A percentile compares a stretch with the other conserved stretches of the same genome.
phyloP scores from a whole-genome alignment of 345 rosid genomes.

The Eucalyptus virginea region DNA sequence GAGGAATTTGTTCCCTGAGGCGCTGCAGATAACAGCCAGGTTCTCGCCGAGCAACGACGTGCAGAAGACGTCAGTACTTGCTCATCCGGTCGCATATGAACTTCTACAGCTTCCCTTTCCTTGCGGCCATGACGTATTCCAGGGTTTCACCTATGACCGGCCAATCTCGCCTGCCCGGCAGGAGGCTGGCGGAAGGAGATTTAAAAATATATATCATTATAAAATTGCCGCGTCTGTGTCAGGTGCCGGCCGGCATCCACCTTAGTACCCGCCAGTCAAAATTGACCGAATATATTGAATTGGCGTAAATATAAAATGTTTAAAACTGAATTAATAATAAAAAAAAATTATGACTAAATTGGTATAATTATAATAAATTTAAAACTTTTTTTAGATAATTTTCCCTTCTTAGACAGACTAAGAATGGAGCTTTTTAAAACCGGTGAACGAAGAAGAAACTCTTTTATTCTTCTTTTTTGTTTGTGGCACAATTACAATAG shows the following conservation, averaged over 20 bases:
- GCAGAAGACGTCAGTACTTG: slow-evolving; percentile 11
- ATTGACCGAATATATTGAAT: fast-evolving
- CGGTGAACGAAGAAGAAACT: too few species aligned
- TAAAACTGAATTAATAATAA: too few species aligned
- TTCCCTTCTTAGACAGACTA: too few species aligned
- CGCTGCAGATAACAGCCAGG: slow-evolving; percentile 11
- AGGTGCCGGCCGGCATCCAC: fast-evolving
- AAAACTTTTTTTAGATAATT: too few species aligned
- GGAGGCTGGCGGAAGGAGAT: background rate
- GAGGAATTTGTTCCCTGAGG: slow-evolving; percentile 12
- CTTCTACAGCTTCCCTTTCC: background rate
- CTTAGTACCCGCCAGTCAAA: fast-evolving
- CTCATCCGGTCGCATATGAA: slow-evolving; percentile 10
- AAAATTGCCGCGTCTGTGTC: fast-evolving
- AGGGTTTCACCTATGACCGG: slow-evolving; percentile 8
- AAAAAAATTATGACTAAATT: too few species aligned
- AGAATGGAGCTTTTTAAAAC: too few species aligned
- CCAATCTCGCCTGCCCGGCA: slow-evolving; percentile 1
- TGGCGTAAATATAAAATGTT: fast-evolving
- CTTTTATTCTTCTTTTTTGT: too few species aligned
- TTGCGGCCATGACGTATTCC: background rate
- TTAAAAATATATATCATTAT: background rate
- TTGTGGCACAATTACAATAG: too few species aligned
- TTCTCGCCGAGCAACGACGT: slow-evolving; percentile 8
- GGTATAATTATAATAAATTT: fast-evolving